Conservation (phyloP, 257 asterid genomes). For the Cynanchum wilfordii region DNA sequence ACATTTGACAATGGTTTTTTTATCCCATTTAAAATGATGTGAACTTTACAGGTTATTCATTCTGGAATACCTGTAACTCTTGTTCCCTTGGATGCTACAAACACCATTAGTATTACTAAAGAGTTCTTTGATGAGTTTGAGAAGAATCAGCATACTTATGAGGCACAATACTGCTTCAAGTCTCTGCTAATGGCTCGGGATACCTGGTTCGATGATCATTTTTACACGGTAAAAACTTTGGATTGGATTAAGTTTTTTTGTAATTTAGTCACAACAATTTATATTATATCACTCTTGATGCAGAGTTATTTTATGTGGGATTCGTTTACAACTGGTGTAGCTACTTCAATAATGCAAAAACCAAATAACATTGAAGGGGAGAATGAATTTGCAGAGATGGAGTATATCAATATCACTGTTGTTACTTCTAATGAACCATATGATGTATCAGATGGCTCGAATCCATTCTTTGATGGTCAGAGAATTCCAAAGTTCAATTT, state of each 20-base stretch:
- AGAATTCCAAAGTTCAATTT: constrained; percentile 46
- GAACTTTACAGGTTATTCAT: constrained; percentile 54
- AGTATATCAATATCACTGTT: constrained; percentile 71
- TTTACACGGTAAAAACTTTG: constrained; percentile 48
- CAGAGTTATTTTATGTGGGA: constrained; percentile 97
- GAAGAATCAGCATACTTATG: constrained; percentile 65
- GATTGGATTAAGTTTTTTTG: background rate
- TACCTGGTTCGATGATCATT: constrained; percentile 53
- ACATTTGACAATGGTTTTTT: background rate
- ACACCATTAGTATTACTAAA: constrained; percentile 63
- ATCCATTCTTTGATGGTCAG: constrained; percentile 57
- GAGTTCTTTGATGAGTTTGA: constrained; percentile 49
- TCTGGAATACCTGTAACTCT: constrained; percentile 80
- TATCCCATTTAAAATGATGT: background rate
- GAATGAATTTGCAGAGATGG: constrained; percentile 81
- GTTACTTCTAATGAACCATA: constrained; percentile 71
- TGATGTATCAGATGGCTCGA: constrained; percentile 61
- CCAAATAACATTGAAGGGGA: constrained; percentile 39
- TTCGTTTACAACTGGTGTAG: constrained; percentile 66
- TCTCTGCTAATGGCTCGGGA: constrained; percentile 70
- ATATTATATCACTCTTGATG: background rate
- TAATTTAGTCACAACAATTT: background rate
- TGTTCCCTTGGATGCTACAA: constrained; percentile 87
- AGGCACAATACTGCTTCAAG: constrained; percentile 81
- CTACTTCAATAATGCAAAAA: constrained; percentile 70